These are phyloP conservation scores for Usnea hakonensis DNA, from an alignment of 495 filamentous ascomycete genomes.

Conservation along the genomic window DNA sequence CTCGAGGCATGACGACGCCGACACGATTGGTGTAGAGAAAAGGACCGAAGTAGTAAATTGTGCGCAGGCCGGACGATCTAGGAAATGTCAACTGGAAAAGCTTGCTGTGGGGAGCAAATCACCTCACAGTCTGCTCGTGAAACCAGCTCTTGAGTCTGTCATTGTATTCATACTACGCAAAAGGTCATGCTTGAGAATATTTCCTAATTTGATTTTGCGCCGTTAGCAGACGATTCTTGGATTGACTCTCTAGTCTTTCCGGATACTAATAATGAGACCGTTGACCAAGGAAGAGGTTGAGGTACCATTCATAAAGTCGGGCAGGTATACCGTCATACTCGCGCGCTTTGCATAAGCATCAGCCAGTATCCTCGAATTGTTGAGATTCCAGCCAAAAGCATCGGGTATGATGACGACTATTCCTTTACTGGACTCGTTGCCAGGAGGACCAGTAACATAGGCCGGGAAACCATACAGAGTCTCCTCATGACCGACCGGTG, in stretches of 20 bases:
- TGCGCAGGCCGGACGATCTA: constrained; percentile 18
- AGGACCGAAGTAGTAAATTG: constrained; percentile 24
- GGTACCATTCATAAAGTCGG: constrained; percentile 54
- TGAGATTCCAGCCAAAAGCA: constrained; percentile 51
- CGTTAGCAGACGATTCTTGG: too few relatives aligned
- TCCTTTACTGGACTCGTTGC: constrained; percentile 30
- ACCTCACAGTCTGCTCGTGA: too few relatives aligned
- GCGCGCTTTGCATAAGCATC: constrained; percentile 46
- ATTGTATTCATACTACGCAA: background rate
- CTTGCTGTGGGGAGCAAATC: too few relatives aligned
- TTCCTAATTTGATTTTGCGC: background rate
- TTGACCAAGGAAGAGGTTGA: background rate
- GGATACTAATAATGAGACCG: too few relatives aligned
- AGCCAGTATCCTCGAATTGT: constrained; percentile 46
- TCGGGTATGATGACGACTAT: constrained; percentile 50
- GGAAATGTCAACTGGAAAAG: too few relatives aligned
- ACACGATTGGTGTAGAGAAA: constrained; percentile 33
- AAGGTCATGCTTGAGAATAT: background rate
- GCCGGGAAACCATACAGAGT: constrained; percentile 41
- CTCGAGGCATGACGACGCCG: constrained; percentile 34
- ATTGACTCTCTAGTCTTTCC: too few relatives aligned
- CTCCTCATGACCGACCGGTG: constrained; percentile 27
- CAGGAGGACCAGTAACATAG: constrained; percentile 39
- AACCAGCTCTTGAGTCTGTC: too few relatives aligned
- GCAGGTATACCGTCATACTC: constrained; percentile 44